Evolutionary conservation across 345 rosid genomes (phyloP).

Genomic region (Pugionium cornutum): DNA sequence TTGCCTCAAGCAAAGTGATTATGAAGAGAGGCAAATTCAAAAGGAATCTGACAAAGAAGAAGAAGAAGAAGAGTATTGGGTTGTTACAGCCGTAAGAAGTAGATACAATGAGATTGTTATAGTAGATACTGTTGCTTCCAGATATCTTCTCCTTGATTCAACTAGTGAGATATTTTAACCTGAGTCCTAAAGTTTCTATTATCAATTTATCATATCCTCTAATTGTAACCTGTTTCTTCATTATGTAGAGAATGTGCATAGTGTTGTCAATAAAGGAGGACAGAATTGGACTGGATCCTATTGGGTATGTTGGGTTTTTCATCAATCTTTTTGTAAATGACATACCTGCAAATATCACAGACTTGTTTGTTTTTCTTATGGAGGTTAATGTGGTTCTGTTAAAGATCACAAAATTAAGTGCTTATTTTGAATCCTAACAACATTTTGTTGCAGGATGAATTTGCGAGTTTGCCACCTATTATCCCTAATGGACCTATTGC

Average conservation of each 20-base stretch:
- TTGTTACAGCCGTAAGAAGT: conserved; percentile 57
- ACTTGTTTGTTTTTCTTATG: background rate
- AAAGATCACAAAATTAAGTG: background rate
- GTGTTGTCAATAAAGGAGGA: conserved; percentile 61
- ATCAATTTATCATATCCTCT: conserved; percentile 1
- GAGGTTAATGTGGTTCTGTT: background rate
- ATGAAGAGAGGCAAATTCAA: background rate
- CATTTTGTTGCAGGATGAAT: conserved; percentile 62
- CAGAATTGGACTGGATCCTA: conserved; percentile 73
- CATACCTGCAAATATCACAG: background rate
- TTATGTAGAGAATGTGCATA: conserved; percentile 72
- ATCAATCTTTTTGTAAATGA: background rate
- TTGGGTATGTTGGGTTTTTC: conserved; percentile 54
- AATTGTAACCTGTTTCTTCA: background rate
- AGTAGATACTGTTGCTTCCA: conserved; percentile 58
- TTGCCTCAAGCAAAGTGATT: conserved; percentile 31
- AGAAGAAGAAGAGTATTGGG: conserved; percentile 54
- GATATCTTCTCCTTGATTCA: conserved; percentile 80
- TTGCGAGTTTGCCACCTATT: conserved; percentile 69
- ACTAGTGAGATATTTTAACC: conserved; percentile 45
- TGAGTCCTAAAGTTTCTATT: background rate
- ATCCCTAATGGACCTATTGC: conserved; percentile 75
- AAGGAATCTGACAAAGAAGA: conserved; percentile 15
- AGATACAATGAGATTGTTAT: conserved; percentile 70
- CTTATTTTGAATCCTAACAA: conserved; percentile 1